Conservation (phyloP, 2,329 filamentous ascomycete genomes). For the Colletotrichum zoysiae region DNA sequence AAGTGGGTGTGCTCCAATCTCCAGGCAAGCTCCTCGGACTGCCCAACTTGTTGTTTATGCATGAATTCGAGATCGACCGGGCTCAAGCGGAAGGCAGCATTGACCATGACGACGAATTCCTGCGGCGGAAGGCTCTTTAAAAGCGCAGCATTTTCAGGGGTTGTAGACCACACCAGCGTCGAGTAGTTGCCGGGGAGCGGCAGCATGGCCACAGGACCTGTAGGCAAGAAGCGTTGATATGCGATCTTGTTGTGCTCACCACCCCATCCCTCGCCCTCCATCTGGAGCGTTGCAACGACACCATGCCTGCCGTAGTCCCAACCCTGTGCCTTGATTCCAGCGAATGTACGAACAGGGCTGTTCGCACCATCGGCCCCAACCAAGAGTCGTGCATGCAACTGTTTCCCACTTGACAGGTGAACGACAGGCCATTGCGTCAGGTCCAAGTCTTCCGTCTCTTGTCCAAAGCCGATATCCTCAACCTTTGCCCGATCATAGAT, state of each 20-base stretch:
- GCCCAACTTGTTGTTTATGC: constrained; percentile 71
- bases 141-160: constrained; percentile 80
- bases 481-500: constrained; percentile 84
- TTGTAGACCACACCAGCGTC: constrained; percentile 95
- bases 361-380: constrained; percentile 96
- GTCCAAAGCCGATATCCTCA: constrained; percentile 81
- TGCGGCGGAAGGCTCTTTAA: constrained; percentile 79
- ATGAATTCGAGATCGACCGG: constrained; percentile 86
- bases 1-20: constrained; percentile 77
- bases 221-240: constrained; percentile 95
- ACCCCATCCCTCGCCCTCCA: constrained; percentile 72
- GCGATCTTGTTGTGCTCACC: constrained; percentile 76
- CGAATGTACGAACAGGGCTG: constrained; percentile 91
- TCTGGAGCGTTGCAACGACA: constrained; percentile 86
- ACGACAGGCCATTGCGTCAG: constrained; percentile 90
- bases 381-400: constrained; percentile 83
- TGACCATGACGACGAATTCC: constrained; percentile 89
- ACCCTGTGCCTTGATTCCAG: constrained; percentile 84
- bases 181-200: constrained; percentile 87
- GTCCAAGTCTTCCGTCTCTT: constrained; percentile 76
- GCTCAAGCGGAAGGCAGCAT: constrained; percentile 89
- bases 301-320: constrained; percentile 96
- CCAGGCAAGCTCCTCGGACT: constrained; percentile 87
- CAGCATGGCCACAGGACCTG: constrained; percentile 90
- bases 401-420: constrained; percentile 74